Evolutionary conservation across 208 protist species (phyloP).

Genomic region (Wallacemonas collosoma): DNA sequence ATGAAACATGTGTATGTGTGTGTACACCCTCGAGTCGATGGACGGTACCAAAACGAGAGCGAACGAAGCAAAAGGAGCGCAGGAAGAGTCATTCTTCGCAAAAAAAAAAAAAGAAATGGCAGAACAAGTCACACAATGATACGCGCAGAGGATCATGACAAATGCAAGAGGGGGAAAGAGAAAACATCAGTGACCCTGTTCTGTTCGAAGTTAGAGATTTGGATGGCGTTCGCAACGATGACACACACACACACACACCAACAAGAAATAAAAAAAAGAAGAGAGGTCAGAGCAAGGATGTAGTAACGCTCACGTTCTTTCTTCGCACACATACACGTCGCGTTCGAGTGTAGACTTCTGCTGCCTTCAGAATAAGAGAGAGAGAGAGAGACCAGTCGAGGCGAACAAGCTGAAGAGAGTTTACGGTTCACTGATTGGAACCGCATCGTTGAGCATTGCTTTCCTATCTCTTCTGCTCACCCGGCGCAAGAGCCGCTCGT

Average conservation of each 20-base stretch:
- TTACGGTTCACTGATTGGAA: too few relatives aligned
- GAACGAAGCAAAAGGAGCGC: too few relatives aligned
- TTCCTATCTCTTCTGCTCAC: too few relatives aligned
- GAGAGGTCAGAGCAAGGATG: neutral
- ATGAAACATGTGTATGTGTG: constrained; percentile 3
- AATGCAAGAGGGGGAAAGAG: constrained; percentile 16
- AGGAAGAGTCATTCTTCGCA: constrained; percentile 1
- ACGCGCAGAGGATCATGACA: neutral
- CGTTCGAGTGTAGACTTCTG: too few relatives aligned
- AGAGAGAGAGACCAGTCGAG: too few relatives aligned
- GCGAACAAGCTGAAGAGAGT: too few relatives aligned
- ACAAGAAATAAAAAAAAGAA: constrained; percentile 13
- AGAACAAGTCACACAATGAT: constrained; percentile 7
- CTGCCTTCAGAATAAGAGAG: too few relatives aligned
- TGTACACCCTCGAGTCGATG: neutral
- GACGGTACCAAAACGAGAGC: too few relatives aligned
- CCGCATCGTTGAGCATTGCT: too few relatives aligned
- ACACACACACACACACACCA: neutral
- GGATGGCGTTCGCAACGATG: too few relatives aligned
- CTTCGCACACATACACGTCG: too few relatives aligned
- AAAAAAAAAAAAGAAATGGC: constrained; percentile 17
- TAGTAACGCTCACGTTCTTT: neutral
- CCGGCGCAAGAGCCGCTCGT: too few relatives aligned
- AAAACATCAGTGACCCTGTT: neutral
- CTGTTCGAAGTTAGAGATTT: neutral